A percentile compares a stretch with the other conserved stretches of the same genome.
These are phyloP conservation scores for Gentiana macrophylla DNA, from an alignment of 257 asterid species.

Conservation along the genomic window DNA sequence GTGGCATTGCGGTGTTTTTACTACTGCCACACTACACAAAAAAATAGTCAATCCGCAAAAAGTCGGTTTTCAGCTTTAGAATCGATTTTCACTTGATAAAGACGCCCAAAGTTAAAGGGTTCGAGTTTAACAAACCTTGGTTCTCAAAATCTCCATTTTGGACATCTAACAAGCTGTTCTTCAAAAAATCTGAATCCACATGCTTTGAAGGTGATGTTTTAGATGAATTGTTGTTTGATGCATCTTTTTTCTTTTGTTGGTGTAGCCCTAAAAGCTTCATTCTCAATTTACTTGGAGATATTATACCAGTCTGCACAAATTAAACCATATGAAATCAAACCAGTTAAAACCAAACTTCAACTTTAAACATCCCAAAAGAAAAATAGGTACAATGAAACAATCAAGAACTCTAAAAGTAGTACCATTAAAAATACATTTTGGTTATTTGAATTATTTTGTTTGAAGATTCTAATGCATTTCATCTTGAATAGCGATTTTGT, in stretches of 20 bases:
- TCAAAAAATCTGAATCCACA: conserved; percentile 68
- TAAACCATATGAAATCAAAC: conserved; percentile 2
- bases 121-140: conserved; percentile 33
- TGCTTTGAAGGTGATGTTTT: conserved; percentile 87
- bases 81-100: too few species aligned
- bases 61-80: too few species aligned
- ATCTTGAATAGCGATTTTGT: too few species aligned
- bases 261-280: conserved; percentile 67
- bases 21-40: too few species aligned
- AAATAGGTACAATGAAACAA: too few species aligned
- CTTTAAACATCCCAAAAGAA: neutral
- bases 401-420: too few species aligned
- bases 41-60: too few species aligned
- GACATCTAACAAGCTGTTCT: conserved; percentile 62
- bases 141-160: conserved; percentile 45
- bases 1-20: too few species aligned
- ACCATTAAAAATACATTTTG: too few species aligned
- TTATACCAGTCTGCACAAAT: conserved; percentile 56
- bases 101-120: neutral
- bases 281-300: conserved; percentile 94
- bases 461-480: too few species aligned
- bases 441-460: too few species aligned
- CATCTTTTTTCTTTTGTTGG: conserved; percentile 62
- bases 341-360: neutral
- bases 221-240: conserved; percentile 73